A percentile compares a stretch with the other conserved stretches of the same genome.
Conservation (phyloP, 345 rosid species). For the Corchorus capsularis region DNA sequence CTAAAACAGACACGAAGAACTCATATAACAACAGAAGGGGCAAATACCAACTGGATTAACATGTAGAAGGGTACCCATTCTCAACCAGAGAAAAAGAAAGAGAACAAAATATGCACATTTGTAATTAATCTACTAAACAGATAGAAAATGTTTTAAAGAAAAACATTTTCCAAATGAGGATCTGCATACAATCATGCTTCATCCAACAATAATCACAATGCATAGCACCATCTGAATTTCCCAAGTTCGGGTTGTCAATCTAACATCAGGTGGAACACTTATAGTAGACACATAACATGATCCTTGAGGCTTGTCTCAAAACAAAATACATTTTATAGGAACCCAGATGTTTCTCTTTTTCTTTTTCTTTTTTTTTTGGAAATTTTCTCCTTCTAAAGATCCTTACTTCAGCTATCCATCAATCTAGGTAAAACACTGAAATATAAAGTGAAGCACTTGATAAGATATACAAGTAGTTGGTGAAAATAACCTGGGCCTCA, state of each 20-base stretch:
- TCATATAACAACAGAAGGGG: neutral
- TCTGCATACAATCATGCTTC: neutral
- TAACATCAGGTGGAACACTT: neutral
- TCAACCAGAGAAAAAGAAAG: neutral
- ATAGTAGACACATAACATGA: neutral
- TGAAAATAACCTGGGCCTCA: constrained; percentile 69
- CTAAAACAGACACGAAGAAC: too few species aligned
- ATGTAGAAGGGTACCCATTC: neutral
- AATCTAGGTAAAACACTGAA: neutral
- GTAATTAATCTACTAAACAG: neutral
- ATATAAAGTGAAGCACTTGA: neutral
- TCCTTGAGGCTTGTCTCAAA: neutral
- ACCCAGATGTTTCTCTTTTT: too few species aligned
- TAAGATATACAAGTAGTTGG: neutral
- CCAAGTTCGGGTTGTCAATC: neutral
- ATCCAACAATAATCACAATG: neutral
- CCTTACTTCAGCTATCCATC: neutral
- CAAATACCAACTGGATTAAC: neutral
- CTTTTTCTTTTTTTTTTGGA: too few species aligned
- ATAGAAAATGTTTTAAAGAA: neutral
- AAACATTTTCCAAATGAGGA: neutral
- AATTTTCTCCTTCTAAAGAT: neutral
- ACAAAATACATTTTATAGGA: neutral
- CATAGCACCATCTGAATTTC: neutral
- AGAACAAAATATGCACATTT: neutral